A percentile compares a stretch with the other conserved stretches of the same genome.
These are phyloP conservation scores for Prillingera fragicola DNA, from an alignment of 1,284 basidiomycete species.

Conservation along the genomic window DNA sequence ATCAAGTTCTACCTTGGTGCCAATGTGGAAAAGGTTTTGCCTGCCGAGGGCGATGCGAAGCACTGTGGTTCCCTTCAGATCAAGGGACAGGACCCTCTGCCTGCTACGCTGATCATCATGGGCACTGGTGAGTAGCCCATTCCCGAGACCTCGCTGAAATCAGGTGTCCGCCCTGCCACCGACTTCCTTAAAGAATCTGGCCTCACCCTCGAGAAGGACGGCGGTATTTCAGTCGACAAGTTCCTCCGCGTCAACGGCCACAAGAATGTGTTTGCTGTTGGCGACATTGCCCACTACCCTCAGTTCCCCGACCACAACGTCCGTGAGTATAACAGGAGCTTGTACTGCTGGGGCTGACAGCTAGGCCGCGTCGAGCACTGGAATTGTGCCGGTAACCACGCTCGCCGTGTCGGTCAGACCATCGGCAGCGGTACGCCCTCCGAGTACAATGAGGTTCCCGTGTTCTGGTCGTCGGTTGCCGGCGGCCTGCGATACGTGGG, in stretches of 20 bases:
- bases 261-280: constrained; percentile 72
- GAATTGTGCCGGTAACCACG: constrained; percentile 77
- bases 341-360: background rate
- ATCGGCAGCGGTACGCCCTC: constrained; percentile 52
- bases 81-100: constrained; percentile 60
- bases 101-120: constrained; percentile 77
- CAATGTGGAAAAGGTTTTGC: constrained; percentile 67
- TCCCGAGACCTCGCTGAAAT: too few species aligned
- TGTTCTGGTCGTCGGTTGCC: constrained; percentile 77
- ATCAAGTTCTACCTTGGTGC: constrained; percentile 76
- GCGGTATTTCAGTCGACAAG: constrained; percentile 75
- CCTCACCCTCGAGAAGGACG: constrained; percentile 64
- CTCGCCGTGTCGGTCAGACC: constrained; percentile 71
- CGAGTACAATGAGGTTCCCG: constrained; percentile 61
- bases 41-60: constrained; percentile 48
- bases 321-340: too few species aligned
- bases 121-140: too few species aligned
- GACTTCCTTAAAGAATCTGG: constrained; percentile 67
- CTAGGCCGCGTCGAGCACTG: constrained; percentile 26
- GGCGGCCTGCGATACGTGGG: constrained; percentile 78
- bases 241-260: constrained; percentile 63
- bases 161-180: constrained; percentile 83
- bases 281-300: constrained; percentile 82
- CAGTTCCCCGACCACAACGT: constrained; percentile 51
- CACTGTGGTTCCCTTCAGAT: constrained; percentile 54